Evolutionary conservation across 1,139 yeast species (phyloP), one percentile per base, ranked within the genome.

Genomic region (Zhuliangozyma blackwelliae): DNA sequence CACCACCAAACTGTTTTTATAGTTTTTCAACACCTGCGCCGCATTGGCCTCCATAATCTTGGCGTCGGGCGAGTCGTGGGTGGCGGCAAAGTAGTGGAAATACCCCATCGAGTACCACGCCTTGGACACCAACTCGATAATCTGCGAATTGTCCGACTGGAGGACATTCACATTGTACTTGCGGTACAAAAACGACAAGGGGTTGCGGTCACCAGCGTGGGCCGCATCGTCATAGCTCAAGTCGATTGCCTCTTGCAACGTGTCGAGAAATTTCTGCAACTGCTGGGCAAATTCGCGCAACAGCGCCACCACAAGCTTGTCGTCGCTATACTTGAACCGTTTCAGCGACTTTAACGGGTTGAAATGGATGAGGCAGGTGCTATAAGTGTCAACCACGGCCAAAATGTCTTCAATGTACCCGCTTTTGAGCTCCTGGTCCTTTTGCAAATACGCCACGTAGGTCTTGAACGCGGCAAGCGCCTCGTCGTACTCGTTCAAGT

Each of bases 381-480:
- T 50, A 43, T 58, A 68, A 7, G 64, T 49, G 32, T 65, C 69
- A 29, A 70, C 55, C n/a, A 68, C 55, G 7, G 62, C 48, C 30
- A 70, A 51, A 11, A 69, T 49, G 40, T 70, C 69, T 16, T 54
- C 52, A 27, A 65, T 51, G 12, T 47, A 35, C 2, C 73, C 72
- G 12, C 54, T 52, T 32, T 57, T 50, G 29, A 65, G 68, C 31
- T 59, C 59, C 41, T 61, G 56, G 21, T 65, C 69, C 32, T 59
- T 65, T 20, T 61, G 59, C 11, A 63, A 40, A 44, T 70, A 70
- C 27, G 50, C 50, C 5, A 57, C 48, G 40, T 59, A 68, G 1
- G 75, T 68, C 25, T 59, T 61, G 40, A 69, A 63, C 0, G 70
- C 74, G 5, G 70, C 71, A 38, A 63, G 55, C 0, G 75, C 75